Conservation (phyloP, 192 early-diverging fungal genomes). For the Spinellus fusiger region DNA sequence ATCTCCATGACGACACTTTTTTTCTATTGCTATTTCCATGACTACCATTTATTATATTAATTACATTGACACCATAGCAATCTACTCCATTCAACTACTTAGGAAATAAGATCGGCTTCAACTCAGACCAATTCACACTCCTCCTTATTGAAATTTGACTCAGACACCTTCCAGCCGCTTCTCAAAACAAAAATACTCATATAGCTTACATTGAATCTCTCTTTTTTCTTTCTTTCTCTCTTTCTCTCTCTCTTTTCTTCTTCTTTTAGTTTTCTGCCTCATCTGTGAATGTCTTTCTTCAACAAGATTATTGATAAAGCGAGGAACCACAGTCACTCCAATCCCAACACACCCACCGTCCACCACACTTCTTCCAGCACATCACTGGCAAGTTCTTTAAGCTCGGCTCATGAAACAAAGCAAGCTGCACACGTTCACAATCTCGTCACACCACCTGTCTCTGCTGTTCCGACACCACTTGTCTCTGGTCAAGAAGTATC, state of each 20-base stretch:
- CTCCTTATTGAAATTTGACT: background rate
- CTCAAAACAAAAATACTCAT: no score
- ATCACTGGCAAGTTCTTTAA: background rate
- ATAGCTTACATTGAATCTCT: no score
- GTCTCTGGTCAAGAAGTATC: background rate
- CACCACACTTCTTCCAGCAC: background rate
- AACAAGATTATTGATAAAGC: conserved; percentile 33
- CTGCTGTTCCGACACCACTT: conserved; percentile 3
- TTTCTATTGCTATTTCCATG: no score
- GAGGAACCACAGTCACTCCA: conserved; percentile 12
- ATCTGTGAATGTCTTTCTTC: conserved; percentile 25
- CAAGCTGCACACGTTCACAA: background rate
- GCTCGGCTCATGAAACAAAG: conserved; percentile 1
- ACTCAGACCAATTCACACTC: background rate
- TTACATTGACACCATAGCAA: no score
- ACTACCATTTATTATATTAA: no score
- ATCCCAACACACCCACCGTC: background rate
- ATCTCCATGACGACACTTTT: no score
- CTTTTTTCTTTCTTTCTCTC: conserved; percentile 2
- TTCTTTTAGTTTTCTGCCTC: conserved; percentile 1
- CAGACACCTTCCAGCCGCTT: background rate
- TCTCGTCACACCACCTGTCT: conserved; percentile 10
- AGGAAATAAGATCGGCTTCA: no score
- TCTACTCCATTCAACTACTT: no score
- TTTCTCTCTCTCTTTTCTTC: background rate